Base-by-base conservation (phyloP, 78 protist species). In the Tieghemostelium lacteum region DNA sequence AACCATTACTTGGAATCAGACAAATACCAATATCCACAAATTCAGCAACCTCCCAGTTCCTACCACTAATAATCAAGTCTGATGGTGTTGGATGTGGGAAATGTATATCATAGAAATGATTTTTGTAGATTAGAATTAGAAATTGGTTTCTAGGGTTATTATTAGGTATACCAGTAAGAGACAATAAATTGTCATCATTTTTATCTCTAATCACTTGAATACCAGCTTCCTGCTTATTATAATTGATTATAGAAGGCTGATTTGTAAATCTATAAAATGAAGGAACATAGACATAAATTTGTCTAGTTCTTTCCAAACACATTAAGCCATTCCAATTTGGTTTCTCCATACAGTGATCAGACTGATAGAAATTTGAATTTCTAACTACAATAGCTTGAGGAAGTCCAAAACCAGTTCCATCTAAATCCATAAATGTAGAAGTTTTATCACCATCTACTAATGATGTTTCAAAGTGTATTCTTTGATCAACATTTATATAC, bases 41-140 rank as follows among this genome's bases (percentile, higher is more conserved):
- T n/a, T 83, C 78, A n/a, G 31, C 19, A 6, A 26, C 16, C 19
- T 83, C 40, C 91, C 91, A 83, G 45, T 83, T 69, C 70, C 66
- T 58, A 40, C 78, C 71, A 42, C 69, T 49, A 20, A 83, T 24
- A 7, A 12, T 42, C 2, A 83, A 0, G 1, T 28, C 2, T 22
- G 54, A 69, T 60, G 91, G 91, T 36, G 55, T 50, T 39, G 78
- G 78, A 69, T 83, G 91, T 8, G 74, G 70, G 22, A 69, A 69
- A 60, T 83, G 91, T 16, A 83, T 24, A 24, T 58, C 65, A 83
- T 83, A 83, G 5, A 22, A 31, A 31, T 69, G 31, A 20, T 28
- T 14, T 58, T 58, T 69, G 28, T 17, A 58, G 0, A 66, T 57
- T 33, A 69, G 16, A 26, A 22, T 31, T 33, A 67, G 71, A 61